phyloP scores from a whole-genome alignment of 352 stramenopile genomes.

The Globisporangium solare region DNA sequence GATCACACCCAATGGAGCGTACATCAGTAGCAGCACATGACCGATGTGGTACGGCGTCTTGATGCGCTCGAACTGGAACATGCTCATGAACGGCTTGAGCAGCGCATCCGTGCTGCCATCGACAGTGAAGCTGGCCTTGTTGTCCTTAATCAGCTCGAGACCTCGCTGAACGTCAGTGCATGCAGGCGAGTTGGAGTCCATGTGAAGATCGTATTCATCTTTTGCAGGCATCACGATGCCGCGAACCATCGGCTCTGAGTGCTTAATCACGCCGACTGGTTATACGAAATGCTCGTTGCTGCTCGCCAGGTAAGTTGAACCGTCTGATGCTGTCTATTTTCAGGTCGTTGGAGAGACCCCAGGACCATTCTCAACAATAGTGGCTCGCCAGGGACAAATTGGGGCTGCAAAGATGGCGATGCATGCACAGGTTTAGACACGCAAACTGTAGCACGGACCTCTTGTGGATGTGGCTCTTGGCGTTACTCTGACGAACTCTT shows the following conservation, averaged over 20 bases:
- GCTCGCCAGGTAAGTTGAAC: too few relatives aligned
- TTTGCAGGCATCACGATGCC: constrained; percentile 5
- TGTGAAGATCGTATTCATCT: constrained; percentile 25
- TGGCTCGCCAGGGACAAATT: too few relatives aligned
- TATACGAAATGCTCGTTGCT: too few relatives aligned
- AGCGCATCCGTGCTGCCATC: constrained; percentile 29
- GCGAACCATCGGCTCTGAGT: constrained; percentile 1
- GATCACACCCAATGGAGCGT: constrained; percentile 47
- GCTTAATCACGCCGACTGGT: too few relatives aligned
- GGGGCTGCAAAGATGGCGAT: too few relatives aligned
- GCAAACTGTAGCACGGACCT: too few relatives aligned
- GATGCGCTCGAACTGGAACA: constrained; percentile 73
- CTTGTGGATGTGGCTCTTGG: too few relatives aligned
- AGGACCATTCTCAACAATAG: too few relatives aligned
- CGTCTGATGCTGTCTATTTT: too few relatives aligned
- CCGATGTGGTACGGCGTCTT: constrained; percentile 34
- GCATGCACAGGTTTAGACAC: too few relatives aligned
- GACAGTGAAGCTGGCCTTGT: constrained; percentile 16
- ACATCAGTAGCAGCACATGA: constrained; percentile 51
- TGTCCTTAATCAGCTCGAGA: constrained; percentile 27
- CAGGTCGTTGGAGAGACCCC: too few relatives aligned
- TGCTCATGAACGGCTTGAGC: constrained; percentile 36
- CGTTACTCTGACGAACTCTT: too few relatives aligned
- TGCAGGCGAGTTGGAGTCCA: constrained; percentile 20
- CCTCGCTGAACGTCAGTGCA: constrained; percentile 22